These are phyloP conservation scores for Fusarium setosum DNA, from an alignment of 2,329 filamentous ascomycete species.

Conservation along the genomic window DNA sequence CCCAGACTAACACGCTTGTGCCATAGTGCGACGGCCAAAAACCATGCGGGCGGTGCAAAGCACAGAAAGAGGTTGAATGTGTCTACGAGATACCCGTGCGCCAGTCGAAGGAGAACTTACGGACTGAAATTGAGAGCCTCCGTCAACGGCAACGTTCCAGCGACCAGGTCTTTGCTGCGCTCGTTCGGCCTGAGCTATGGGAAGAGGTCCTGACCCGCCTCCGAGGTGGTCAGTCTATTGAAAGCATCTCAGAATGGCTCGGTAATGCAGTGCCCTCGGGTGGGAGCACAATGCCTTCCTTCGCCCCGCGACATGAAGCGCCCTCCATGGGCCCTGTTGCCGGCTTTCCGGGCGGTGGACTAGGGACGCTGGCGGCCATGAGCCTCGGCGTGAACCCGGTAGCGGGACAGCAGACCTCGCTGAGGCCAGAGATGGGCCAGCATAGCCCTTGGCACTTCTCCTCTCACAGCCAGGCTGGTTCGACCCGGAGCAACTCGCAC, in stretches of 20 bases:
- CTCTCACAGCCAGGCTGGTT: constrained; percentile 57
- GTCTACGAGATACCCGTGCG: constrained; percentile 72
- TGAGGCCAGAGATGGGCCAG: constrained; percentile 54
- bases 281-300: constrained; percentile 45
- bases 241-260: constrained; percentile 68
- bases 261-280: constrained; percentile 46
- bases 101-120: constrained; percentile 71
- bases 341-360: constrained; percentile 44
- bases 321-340: constrained; percentile 36
- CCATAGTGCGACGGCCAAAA: constrained; percentile 68
- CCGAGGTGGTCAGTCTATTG: constrained; percentile 64
- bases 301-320: constrained; percentile 35
- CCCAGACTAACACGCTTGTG: constrained; percentile 29
- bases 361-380: constrained; percentile 46
- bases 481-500: constrained; percentile 59
- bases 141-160: constrained; percentile 65
- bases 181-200: constrained; percentile 62
- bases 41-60: constrained; percentile 66
- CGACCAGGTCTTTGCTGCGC: constrained; percentile 66
- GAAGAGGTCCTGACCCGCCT: constrained; percentile 66
- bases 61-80: constrained; percentile 66
- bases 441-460: constrained; percentile 63
- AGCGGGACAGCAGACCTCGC: constrained; percentile 46
- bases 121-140: constrained; percentile 68
- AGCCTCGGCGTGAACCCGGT: constrained; percentile 45